phyloP scores from a whole-genome alignment of 2,329 filamentous ascomycete genomes.

The Cryphonectria nitschkei region DNA sequence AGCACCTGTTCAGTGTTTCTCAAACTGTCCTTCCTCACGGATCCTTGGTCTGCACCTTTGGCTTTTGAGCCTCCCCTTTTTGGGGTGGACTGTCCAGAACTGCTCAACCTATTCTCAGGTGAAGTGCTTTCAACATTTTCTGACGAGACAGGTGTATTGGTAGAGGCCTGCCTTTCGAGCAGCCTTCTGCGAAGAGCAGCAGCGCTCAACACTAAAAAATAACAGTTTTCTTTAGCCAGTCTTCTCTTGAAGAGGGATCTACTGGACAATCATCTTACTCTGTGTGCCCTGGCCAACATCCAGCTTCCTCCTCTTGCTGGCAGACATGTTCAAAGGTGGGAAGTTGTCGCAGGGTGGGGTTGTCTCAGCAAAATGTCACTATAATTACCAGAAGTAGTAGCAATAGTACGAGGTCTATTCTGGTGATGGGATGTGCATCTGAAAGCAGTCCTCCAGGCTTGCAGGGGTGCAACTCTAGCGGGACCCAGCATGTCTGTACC shows the following conservation, averaged over 20 bases:
- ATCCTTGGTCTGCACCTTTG: neutral
- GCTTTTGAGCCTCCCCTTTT: neutral
- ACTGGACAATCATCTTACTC: constrained; percentile 37
- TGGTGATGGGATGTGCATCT: neutral
- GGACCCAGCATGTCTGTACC: neutral
- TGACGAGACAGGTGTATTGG: constrained; percentile 8
- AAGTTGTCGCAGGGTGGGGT: neutral
- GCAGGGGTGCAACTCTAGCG: constrained; percentile 7
- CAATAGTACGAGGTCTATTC: neutral
- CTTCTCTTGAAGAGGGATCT: neutral
- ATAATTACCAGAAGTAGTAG: no score
- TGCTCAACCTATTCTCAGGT: constrained; percentile 1
- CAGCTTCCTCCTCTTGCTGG: constrained; percentile 46
- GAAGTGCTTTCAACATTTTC: constrained; percentile 9
- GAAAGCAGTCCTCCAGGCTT: neutral
- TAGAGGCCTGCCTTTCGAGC: constrained; percentile 34
- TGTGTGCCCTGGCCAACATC: constrained; percentile 38
- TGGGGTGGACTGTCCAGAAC: neutral
- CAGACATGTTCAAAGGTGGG: constrained; percentile 32
- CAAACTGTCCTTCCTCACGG: constrained; percentile 2
- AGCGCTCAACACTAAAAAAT: constrained; percentile 45
- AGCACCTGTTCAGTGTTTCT: constrained; percentile 21
- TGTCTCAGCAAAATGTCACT: neutral
- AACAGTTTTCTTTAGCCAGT: constrained; percentile 21
- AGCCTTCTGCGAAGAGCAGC: constrained; percentile 48